Evolutionary conservation across 176 grass and related monocot species (phyloP), one percentile per base, ranked within the genome.

Genomic region (Triticum urartu): DNA sequence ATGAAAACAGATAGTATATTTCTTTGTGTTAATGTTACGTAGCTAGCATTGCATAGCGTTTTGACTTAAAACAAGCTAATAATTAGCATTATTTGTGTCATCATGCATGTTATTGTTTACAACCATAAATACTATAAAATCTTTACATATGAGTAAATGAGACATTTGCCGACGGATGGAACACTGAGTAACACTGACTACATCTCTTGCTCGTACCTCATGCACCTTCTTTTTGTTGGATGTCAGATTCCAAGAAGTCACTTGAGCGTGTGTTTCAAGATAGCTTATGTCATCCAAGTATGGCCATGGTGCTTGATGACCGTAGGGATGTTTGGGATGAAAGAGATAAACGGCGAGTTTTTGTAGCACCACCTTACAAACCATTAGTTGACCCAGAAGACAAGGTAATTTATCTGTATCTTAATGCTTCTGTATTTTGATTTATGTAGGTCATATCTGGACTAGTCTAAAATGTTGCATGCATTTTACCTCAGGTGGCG

Each of bases 271-370:
- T 94, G 52, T 94, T 94, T 63, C 75, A 85, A 81, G 76, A 89
- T 30, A 81, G 84, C 59, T 84, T 73, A 64, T 94, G 92, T 77
- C 92, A 89, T 91, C 92, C 92, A 78, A 94, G 87, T 65, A 87
- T 94, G 92, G 87, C 92, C 35, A 85, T 91, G 89, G 89, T 94
- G 22, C 91, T 94, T 72, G 92, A 94, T 89, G 92, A 94, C 62
- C 56, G 92, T 24, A 71, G 81, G 25, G 80, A 81, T 56, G 92
- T 87, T 68, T 94, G 92, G 92, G 89, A 89, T 77, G 87, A 91
- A 9, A 94, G 89, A 79, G 92, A 94, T 76, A 89, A 94, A 38
- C 84, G 87, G 17, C 84, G 89, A 24, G 89, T 94, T 65, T 89
- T 91, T 87, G 87, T 75, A 73, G 89, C 91, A 10, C 89, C 87